A percentile compares a stretch with the other conserved stretches of the same genome.
Evolutionary conservation across 2,329 filamentous ascomycete species (phyloP).

Genomic region (Atkinsonella texensis): DNA sequence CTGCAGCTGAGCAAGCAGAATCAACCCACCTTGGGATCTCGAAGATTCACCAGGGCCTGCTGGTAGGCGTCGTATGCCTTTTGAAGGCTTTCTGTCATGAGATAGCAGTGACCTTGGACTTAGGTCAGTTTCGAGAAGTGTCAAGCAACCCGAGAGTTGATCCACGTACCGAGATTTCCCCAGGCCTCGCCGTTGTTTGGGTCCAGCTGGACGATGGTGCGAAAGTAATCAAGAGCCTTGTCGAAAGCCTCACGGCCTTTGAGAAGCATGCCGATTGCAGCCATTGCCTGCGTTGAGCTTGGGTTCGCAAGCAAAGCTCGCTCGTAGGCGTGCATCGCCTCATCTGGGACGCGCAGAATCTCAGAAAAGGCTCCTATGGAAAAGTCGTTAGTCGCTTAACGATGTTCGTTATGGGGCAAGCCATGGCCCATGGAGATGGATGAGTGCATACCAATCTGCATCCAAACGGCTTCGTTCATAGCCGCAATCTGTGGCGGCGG

Average conservation of each 20-base stretch:
- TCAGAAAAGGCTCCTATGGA: constrained; percentile 68
- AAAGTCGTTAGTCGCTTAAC: background rate
- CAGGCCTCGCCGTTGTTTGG: constrained; percentile 85
- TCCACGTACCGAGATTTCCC: constrained; percentile 71
- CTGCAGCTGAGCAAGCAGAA: background rate
- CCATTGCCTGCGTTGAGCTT: constrained; percentile 85
- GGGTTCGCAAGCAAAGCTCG: constrained; percentile 78
- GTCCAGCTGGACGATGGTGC: constrained; percentile 84
- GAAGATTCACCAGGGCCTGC: constrained; percentile 82
- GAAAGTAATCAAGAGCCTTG: constrained; percentile 85
- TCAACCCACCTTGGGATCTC: constrained; percentile 70
- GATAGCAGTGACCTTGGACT: constrained; percentile 74
- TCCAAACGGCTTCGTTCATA: constrained; percentile 82
- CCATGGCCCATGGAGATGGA: constrained; percentile 6
- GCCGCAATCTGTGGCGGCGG: constrained; percentile 63
- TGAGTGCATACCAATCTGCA: constrained; percentile 66
- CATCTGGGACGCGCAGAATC: constrained; percentile 75
- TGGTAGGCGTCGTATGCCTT: constrained; percentile 96
- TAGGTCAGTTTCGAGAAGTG: background rate
- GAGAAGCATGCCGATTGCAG: constrained; percentile 82
- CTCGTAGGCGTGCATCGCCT: constrained; percentile 84
- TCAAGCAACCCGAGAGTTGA: constrained; percentile 13
- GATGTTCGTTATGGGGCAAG: background rate
- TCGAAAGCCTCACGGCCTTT: constrained; percentile 88
- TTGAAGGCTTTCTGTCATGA: constrained; percentile 98